These are phyloP conservation scores for Spathaspora sp. DNA, from an alignment of 805 yeast species.

Conservation along the genomic window DNA sequence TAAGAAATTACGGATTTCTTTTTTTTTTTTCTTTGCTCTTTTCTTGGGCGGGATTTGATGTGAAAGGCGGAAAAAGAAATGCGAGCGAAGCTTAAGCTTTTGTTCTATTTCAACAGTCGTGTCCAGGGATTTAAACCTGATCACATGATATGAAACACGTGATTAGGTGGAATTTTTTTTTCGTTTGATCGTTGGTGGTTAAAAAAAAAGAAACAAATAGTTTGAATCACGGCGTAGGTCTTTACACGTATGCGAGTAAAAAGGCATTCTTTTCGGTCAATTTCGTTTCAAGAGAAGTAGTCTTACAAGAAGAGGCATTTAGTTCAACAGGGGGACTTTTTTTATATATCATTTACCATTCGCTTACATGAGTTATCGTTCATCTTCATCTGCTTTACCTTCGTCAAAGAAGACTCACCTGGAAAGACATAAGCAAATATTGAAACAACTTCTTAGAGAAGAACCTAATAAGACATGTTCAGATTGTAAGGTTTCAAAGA, in stretches of 20 bases:
- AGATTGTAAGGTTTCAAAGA: slow-evolving; percentile 84
- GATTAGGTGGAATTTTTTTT: not conserved
- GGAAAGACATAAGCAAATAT: slow-evolving; percentile 62
- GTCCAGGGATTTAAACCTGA: not conserved
- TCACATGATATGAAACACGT: not conserved
- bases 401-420: slow-evolving; percentile 43
- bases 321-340: not conserved
- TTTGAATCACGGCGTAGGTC: not conserved
- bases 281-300: not conserved
- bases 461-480: slow-evolving; percentile 78
- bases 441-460: slow-evolving; percentile 73
- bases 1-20: not conserved
- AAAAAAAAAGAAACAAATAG: too few relatives aligned
- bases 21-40: not conserved
- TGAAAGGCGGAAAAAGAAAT: not conserved
- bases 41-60: not conserved
- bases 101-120: not conserved
- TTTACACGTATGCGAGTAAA: not conserved
- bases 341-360: not conserved
- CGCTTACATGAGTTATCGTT: slow-evolving; percentile 12
- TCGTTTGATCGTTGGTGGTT: not conserved
- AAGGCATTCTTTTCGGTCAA: not conserved
- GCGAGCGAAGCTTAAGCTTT: not conserved
- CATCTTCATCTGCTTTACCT: slow-evolving; percentile 28
- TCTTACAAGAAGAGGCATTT: not conserved